Conservation (phyloP, 345 rosid species). For the Corchorus olitorius region DNA sequence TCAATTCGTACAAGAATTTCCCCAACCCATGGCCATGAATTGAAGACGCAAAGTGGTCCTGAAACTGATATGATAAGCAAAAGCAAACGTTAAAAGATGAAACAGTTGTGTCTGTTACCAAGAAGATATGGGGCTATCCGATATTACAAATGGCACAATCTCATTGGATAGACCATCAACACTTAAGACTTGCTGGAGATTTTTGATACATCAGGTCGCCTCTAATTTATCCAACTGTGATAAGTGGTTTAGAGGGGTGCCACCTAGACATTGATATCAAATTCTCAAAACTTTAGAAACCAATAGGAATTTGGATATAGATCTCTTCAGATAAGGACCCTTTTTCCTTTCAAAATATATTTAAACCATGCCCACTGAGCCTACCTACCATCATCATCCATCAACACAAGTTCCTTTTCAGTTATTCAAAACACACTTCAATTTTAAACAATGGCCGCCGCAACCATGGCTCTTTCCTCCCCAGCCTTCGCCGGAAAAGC, state of each 20-base stretch:
- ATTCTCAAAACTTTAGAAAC: conserved; percentile 14
- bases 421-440: not conserved
- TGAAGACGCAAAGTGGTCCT: not conserved
- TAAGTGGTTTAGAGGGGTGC: conserved; percentile 25
- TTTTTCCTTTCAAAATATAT: conserved; percentile 31
- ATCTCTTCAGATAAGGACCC: conserved; percentile 37
- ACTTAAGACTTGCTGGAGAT: not conserved
- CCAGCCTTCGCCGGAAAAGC: conserved; percentile 55
- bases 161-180: conserved; percentile 10
- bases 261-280: conserved; percentile 24
- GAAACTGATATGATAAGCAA: not conserved
- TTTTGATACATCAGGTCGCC: not conserved
- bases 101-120: not conserved
- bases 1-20: not conserved
- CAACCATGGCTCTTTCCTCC: conserved; percentile 62
- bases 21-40: not conserved
- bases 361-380: conserved; percentile 20
- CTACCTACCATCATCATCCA: not conserved
- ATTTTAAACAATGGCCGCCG: conserved; percentile 40
- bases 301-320: conserved; percentile 32
- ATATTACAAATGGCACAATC: conserved; percentile 21
- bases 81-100: not conserved
- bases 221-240: not conserved
- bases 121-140: conserved; percentile 25
- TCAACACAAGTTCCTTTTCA: not conserved